Conservation (phyloP, 768 basidiomycete genomes). For the Xerocomellus amylosporus region DNA sequence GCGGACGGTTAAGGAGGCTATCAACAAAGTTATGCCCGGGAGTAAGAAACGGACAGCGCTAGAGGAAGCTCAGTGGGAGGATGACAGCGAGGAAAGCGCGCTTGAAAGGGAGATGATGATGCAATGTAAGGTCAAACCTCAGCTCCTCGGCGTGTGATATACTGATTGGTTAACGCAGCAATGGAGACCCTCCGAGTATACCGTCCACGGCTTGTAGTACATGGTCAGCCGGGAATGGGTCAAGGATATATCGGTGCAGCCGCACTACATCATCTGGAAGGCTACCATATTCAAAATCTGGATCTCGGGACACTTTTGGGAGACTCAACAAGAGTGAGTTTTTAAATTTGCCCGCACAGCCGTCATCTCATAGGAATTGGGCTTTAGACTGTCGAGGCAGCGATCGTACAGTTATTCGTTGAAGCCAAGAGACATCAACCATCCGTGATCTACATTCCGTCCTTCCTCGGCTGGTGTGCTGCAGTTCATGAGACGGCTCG, state of each 20-base stretch:
- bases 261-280: constrained; percentile 89
- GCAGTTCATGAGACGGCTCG: constrained; percentile 83
- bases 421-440: constrained; percentile 98
- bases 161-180: constrained; percentile 43
- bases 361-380: constrained; percentile 1
- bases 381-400: constrained; percentile 79
- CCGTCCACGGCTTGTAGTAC: constrained; percentile 81
- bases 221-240: constrained; percentile 85
- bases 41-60: constrained; percentile 80
- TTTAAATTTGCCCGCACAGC: not conserved
- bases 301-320: constrained; percentile 87
- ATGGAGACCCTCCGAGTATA: constrained; percentile 91
- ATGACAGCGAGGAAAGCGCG: constrained; percentile 74
- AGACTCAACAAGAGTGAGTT: constrained; percentile 82
- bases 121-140: constrained; percentile 56
- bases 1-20: constrained; percentile 65
- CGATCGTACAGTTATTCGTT: constrained; percentile 90
- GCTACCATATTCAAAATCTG: constrained; percentile 91
- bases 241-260: constrained; percentile 89
- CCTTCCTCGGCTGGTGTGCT: constrained; percentile 79
- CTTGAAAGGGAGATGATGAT: constrained; percentile 85
- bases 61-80: constrained; percentile 95
- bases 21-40: constrained; percentile 74
- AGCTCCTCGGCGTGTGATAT: not conserved
- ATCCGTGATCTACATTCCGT: constrained; percentile 92